Conservation (phyloP, 306 rosid species). For the Hippophae tibetana region DNA sequence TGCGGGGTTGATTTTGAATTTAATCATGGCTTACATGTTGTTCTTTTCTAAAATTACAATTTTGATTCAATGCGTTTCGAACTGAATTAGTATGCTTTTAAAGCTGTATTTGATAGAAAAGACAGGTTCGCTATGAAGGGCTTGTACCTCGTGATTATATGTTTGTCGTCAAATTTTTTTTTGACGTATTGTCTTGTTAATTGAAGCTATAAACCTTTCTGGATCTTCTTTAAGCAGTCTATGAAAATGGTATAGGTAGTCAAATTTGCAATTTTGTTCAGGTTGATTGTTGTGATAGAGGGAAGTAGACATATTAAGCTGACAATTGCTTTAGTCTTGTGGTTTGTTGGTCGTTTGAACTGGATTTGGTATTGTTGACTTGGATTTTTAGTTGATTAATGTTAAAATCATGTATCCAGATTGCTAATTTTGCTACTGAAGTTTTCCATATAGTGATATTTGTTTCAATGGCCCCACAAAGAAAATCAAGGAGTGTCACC, state of each 20-base stretch:
- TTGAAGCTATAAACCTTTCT: no score
- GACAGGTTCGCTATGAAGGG: no score
- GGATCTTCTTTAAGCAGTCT: not conserved
- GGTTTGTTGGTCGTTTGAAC: not conserved
- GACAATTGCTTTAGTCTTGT: constrained; percentile 3
- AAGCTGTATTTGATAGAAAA: no score
- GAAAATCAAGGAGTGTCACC: constrained; percentile 39
- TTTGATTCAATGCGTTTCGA: no score
- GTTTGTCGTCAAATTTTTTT: no score
- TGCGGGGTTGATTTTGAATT: constrained; percentile 10
- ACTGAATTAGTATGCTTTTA: no score
- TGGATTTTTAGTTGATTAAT: constrained; percentile 2
- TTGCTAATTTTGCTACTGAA: constrained; percentile 5
- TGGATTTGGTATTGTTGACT: constrained; percentile 1
- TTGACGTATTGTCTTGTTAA: no score
- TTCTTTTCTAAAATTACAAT: not conserved
- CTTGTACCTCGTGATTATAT: no score
- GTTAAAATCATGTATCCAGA: not conserved
- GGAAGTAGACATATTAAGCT: not conserved
- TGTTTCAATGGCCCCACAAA: constrained; percentile 55
- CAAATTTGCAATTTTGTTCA: not conserved
- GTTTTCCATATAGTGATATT: constrained; percentile 25
- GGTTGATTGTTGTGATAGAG: not conserved
- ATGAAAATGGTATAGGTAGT: not conserved
- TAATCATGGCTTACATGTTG: not conserved